phyloP scores from a whole-genome alignment of 345 rosid genomes.

The Euphorbia pulcherrima region DNA sequence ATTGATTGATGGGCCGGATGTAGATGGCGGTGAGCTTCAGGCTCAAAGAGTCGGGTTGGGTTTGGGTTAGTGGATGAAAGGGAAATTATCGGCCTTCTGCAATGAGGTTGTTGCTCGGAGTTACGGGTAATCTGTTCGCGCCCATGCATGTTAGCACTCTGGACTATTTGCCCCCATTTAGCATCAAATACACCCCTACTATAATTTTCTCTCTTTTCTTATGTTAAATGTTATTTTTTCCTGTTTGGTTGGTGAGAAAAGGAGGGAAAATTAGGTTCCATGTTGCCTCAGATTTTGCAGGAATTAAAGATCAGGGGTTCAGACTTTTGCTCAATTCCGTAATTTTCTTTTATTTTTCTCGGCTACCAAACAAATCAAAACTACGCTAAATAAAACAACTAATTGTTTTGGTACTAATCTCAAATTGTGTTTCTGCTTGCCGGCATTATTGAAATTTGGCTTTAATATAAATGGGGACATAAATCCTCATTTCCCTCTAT shows the following conservation, averaged over 20 bases:
- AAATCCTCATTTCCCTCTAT: conserved; percentile 8
- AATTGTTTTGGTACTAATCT: background rate
- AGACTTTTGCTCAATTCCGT: background rate
- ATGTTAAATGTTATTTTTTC: no score
- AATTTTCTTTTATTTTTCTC: background rate
- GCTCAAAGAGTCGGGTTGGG: conserved; percentile 56
- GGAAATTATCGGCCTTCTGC: conserved; percentile 41
- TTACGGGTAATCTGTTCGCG: conserved; percentile 47
- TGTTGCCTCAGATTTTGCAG: background rate
- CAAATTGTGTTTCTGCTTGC: background rate
- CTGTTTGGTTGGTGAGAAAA: background rate
- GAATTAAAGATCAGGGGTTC: background rate
- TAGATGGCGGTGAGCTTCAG: conserved; percentile 60
- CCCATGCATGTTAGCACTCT: conserved; percentile 42
- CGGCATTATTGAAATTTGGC: conserved; percentile 2
- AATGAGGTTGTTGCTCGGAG: conserved; percentile 43
- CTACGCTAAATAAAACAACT: background rate
- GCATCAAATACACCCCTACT: conserved; percentile 61
- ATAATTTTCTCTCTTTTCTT: no score
- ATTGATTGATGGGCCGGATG: conserved; percentile 89
- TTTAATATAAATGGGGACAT: conserved; percentile 7
- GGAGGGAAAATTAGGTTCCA: no score
- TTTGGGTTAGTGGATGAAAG: conserved; percentile 42
- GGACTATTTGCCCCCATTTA: conserved; percentile 48
- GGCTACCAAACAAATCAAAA: background rate